phyloP scores from a whole-genome alignment of 805 yeast species.

The Hanseniaspora lindneri region DNA sequence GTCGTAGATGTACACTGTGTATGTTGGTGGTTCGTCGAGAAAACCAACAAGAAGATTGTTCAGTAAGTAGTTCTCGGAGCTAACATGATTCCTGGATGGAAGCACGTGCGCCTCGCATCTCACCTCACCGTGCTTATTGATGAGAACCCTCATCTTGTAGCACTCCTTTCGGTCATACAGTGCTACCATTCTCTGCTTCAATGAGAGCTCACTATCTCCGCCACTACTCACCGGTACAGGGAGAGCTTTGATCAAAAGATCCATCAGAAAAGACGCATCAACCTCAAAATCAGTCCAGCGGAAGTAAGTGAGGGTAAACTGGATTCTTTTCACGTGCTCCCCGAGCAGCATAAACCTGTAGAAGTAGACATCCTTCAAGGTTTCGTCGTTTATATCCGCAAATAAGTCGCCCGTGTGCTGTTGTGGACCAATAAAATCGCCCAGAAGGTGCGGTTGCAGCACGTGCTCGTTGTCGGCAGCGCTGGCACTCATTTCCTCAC shows the following conservation, averaged over 20 bases:
- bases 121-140: slow-evolving; percentile 31
- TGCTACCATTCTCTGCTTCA: slow-evolving; percentile 18
- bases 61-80: slow-evolving; percentile 25
- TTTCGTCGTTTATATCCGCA: background rate
- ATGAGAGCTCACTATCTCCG: background rate
- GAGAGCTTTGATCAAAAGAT: slow-evolving; percentile 33
- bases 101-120: slow-evolving; percentile 30
- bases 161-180: slow-evolving; percentile 27
- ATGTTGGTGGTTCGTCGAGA: slow-evolving; percentile 28
- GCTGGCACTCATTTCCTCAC: slow-evolving; percentile 11
- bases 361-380: slow-evolving; percentile 20
- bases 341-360: slow-evolving; percentile 47
- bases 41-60: slow-evolving; percentile 24
- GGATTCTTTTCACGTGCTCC: slow-evolving; percentile 52
- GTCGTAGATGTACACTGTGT: slow-evolving; percentile 54
- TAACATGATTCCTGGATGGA: slow-evolving; percentile 17
- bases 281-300: slow-evolving; percentile 34
- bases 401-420: background rate
- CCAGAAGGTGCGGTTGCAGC: background rate
- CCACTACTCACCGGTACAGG: slow-evolving; percentile 20
- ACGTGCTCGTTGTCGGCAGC: background rate
- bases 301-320: slow-evolving; percentile 45
- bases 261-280: slow-evolving; percentile 34
- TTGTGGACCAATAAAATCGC: slow-evolving; percentile 22
- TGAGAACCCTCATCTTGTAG: slow-evolving; percentile 39